Evolutionary conservation across 176 grass and related monocot genomes (phyloP), one percentile per base, ranked within the genome.

Genomic region (Eleusine coracana): DNA sequence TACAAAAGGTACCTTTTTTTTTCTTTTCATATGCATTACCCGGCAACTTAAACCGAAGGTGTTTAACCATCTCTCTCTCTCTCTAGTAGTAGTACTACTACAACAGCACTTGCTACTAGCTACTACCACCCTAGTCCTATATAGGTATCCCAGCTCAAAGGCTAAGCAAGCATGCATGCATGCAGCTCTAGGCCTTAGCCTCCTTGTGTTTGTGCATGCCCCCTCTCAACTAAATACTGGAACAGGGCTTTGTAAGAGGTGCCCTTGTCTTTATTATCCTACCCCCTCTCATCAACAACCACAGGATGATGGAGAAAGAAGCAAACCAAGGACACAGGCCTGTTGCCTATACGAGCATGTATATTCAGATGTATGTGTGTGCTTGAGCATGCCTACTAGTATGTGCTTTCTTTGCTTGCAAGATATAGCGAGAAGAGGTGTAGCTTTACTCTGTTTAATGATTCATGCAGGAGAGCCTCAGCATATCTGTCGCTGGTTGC

Each of bases 191-290:
- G 84, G 82, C 7, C 21, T 45, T 79, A 67, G 73, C 67, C 77
- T 81, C 82, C 55, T 80, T 76, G 87, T 89, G 77, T 56, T 89
- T 79, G 75, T 78, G 64, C 66, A 86, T 94, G 51, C 90, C 76
- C 76, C 82, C 80, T 88, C 85, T 90, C 85, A 95, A 95, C 90
- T 89, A 93, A 90, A 96, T 88, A 89, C 68, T 75, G 52, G 60
- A 85, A 46, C 76, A 91, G 82, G 79, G 82, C 88, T 83, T 89
- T 91, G 94, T 97, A 94, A 97, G 94, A 93, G 91, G 94, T 82
- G 87, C 89, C 91, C 85, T 91, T 93, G 94, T 90, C 88, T 91
- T 94, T 86, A 89, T 88, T 89, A 78, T 85, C 62, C 44, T 83
- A 81, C 71, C 52, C 27, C 13, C 20, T 39, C 56, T 64, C 34